Evolutionary conservation across 768 basidiomycete species (phyloP).

Genomic region (Auricularia sp.): DNA sequence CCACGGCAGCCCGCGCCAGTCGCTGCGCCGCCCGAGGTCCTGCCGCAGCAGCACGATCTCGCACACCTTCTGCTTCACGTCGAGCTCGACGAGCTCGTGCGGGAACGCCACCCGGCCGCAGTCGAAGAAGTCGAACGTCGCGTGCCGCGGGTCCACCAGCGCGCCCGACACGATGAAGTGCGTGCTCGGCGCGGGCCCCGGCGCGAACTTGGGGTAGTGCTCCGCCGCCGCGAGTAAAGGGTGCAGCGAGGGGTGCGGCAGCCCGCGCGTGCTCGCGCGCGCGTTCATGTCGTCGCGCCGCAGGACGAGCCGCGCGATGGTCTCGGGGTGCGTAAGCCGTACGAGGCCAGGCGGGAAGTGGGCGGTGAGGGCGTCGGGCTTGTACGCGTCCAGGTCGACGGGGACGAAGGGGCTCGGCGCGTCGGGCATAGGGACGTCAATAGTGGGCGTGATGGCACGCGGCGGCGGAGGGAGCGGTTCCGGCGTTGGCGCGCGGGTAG

Average conservation of each 20-base stretch:
- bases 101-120: not conserved
- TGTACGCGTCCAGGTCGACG: not conserved
- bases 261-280: not conserved
- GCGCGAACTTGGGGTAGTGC: not conserved
- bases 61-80: not conserved
- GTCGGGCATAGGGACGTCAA: not conserved
- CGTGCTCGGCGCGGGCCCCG: not conserved
- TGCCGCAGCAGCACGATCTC: not conserved
- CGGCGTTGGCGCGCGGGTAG: conserved; percentile 34
- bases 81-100: not conserved
- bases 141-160: not conserved
- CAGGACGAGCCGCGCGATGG: not conserved
- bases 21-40: not conserved
- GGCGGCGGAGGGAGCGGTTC: conserved; percentile 28
- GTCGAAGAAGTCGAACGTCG: conserved; percentile 2
- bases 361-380: not conserved
- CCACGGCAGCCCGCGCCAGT: not conserved
- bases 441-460: conserved; percentile 20
- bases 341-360: not conserved
- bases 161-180: not conserved
- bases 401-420: not conserved
- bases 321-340: not conserved
- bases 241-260: not conserved
- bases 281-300: not conserved
- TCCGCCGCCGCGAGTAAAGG: not conserved